Evolutionary conservation across 2,329 filamentous ascomycete species (phyloP), one percentile per base, ranked within the genome.

Genomic region (Paecilomyces formosus): DNA sequence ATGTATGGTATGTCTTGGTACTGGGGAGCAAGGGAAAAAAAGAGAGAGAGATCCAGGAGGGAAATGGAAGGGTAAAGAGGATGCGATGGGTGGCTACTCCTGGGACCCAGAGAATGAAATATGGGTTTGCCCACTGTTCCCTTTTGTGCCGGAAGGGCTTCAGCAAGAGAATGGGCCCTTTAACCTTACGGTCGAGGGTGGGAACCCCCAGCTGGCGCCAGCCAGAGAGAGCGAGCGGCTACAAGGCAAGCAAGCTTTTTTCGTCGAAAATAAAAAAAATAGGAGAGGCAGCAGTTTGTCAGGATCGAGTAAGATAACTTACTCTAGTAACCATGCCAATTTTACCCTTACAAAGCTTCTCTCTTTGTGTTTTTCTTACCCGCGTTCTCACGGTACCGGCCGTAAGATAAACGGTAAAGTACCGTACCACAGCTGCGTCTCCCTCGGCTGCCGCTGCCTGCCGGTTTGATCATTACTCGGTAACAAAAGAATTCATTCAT

Each of bases 21-120:
- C 24, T 26, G 24, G 24, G 2, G 24, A 26, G 24, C 24, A 26
- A 26, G 24, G 24, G 24, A 26, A 26, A 26, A 26, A 26, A 26
- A 26, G 24, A 26, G 24, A 26, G 24, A 26, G 30, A 59, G 56
- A 51, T 52, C 57, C 49, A 50, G n/a, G 24, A 52, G 58, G 53
- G 55, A 33, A 60, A 53, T 52, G 51, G 57, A 51, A 49, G 49
- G 58, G 53, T 13, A 55, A 54, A 54, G 50, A 55, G 52, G 22
- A 28, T 24, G 50, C 22, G 22, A 21, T 24, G 50, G 50, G 26
- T 52, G 50, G 50, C 50, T 52, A 26, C 21, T 4, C 24, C 12
- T 24, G 49, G 49, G 49, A 21, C 18, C 21, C 13, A 52, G 49
- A 22, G 50, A 28, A 15, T 24, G 50, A 52, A 52, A 52, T 52